These are phyloP conservation scores for Magnolia sinica DNA, from an alignment of 164 flowering plant genomes.

Conservation along the genomic window DNA sequence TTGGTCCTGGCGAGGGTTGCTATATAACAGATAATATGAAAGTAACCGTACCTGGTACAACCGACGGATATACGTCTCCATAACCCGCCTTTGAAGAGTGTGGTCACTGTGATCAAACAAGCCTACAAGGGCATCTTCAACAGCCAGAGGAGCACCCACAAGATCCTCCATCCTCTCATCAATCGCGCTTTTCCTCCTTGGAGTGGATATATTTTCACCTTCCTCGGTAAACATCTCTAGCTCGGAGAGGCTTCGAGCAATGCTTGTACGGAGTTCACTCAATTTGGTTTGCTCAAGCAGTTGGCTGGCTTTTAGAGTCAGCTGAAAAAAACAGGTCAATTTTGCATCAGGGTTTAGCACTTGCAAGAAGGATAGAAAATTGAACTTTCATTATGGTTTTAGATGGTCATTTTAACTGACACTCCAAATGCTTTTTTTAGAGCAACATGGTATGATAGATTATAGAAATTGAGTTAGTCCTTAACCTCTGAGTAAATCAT, in stretches of 20 bases:
- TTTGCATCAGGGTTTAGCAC: not conserved
- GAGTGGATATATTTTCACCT: conserved; percentile 90
- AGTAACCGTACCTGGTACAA: conserved; percentile 73
- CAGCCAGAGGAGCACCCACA: conserved; percentile 90
- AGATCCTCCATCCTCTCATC: conserved; percentile 98
- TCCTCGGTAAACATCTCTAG: conserved; percentile 99
- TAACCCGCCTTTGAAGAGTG: conserved; percentile 97
- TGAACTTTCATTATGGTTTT: not conserved
- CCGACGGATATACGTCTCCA: conserved; percentile 92
- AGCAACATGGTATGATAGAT: not conserved
- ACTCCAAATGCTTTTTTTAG: not conserved
- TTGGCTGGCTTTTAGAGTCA: conserved; percentile 97
- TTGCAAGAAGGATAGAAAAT: not conserved
- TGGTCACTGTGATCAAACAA: conserved; percentile 97
- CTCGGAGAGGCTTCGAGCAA: conserved; percentile 98
- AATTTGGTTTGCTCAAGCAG: conserved; percentile 94
- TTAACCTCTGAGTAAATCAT: conserved; percentile 90
- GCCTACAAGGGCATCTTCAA: conserved; percentile 98
- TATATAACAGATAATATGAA: not conserved
- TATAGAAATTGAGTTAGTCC: not conserved
- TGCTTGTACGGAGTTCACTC: conserved; percentile 95
- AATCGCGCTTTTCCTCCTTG: conserved; percentile 94
- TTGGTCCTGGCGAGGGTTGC: not conserved
- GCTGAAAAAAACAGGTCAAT: conserved; percentile 38
- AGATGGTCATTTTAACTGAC: not conserved